Percentiles rank a stretch among this genome's conserved stretches.
These are phyloP conservation scores for Neurospora discreta DNA, from an alignment of 495 filamentous ascomycete genomes.

Conservation along the genomic window DNA sequence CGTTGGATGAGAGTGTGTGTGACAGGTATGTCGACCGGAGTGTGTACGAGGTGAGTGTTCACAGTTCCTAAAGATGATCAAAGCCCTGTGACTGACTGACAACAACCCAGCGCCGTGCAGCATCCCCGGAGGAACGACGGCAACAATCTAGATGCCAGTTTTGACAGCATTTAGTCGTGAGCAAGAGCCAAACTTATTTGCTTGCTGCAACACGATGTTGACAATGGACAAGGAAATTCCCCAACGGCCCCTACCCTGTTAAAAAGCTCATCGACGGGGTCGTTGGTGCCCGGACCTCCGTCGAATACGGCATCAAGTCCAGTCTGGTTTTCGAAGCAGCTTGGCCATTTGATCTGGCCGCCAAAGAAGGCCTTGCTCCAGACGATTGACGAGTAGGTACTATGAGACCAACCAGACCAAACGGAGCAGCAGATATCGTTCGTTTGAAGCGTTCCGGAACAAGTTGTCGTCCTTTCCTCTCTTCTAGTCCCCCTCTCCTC, in stretches of 20 bases:
- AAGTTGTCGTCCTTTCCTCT: too few relatives aligned
- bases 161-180: constrained; percentile 33
- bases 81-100: not conserved
- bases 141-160: too few relatives aligned
- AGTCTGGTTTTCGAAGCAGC: constrained; percentile 26
- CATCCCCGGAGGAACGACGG: constrained; percentile 17
- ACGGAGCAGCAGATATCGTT: too few relatives aligned
- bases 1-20: constrained; percentile 13
- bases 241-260: constrained; percentile 20
- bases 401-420: constrained; percentile 26
- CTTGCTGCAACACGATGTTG: not conserved
- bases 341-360: constrained; percentile 40
- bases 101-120: constrained; percentile 19
- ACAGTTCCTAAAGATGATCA: not conserved
- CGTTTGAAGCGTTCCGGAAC: too few relatives aligned
- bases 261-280: constrained; percentile 18
- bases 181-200: not conserved
- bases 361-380: constrained; percentile 48
- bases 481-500: too few relatives aligned
- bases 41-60: constrained; percentile 21
- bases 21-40: constrained; percentile 18
- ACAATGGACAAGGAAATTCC: constrained; percentile 15
- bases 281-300: constrained; percentile 16
- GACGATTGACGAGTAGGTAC: too few relatives aligned
- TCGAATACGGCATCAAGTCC: constrained; percentile 16